Percentiles rank a stretch among this genome's conserved stretches.
Conservation (phyloP, 2,329 filamentous ascomycete genomes). For the Westerdykella aurantiaca region DNA sequence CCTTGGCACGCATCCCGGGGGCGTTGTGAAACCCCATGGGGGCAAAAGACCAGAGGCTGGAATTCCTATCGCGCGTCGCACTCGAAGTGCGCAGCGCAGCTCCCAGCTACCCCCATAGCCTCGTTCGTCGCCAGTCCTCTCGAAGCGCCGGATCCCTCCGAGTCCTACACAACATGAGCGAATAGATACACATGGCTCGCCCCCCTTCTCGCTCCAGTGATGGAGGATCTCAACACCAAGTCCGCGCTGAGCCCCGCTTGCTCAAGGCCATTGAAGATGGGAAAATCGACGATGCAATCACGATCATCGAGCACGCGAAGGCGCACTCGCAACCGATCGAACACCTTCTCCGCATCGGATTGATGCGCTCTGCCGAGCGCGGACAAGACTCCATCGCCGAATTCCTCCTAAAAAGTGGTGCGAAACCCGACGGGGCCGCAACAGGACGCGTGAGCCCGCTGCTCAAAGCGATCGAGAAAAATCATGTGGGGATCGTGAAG, state of each 20-base stretch:
- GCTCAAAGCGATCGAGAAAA: slow-evolving; percentile 29
- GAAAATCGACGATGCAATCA: slow-evolving; percentile 24
- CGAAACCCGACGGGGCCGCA: slow-evolving; percentile 30
- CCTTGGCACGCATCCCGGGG: slow-evolving; percentile 14
- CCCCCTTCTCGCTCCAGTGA: slow-evolving; percentile 34
- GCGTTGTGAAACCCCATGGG: slow-evolving; percentile 11
- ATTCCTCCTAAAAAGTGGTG: slow-evolving; percentile 29
- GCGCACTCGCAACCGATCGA: slow-evolving; percentile 15
- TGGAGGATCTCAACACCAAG: slow-evolving; percentile 22
- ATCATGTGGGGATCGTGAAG: slow-evolving; percentile 25
- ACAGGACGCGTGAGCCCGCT: slow-evolving; percentile 27
- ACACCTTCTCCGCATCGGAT: slow-evolving; percentile 32
- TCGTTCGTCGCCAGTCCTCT: too few relatives aligned
- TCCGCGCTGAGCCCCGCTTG: slow-evolving; percentile 30
- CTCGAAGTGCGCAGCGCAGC: too few relatives aligned
- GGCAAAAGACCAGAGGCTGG: not conserved
- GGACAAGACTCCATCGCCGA: slow-evolving; percentile 26
- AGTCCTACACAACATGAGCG: not conserved
- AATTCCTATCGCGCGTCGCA: too few relatives aligned
- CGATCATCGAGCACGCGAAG: slow-evolving; percentile 27
- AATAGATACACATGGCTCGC: slow-evolving; percentile 19
- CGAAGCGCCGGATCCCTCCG: too few relatives aligned
- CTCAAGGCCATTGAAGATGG: slow-evolving; percentile 32
- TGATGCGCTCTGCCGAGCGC: slow-evolving; percentile 32
- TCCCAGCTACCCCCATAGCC: too few relatives aligned